phyloP scores from a whole-genome alignment of 768 basidiomycete genomes.

The Phylloporus scabripes region DNA sequence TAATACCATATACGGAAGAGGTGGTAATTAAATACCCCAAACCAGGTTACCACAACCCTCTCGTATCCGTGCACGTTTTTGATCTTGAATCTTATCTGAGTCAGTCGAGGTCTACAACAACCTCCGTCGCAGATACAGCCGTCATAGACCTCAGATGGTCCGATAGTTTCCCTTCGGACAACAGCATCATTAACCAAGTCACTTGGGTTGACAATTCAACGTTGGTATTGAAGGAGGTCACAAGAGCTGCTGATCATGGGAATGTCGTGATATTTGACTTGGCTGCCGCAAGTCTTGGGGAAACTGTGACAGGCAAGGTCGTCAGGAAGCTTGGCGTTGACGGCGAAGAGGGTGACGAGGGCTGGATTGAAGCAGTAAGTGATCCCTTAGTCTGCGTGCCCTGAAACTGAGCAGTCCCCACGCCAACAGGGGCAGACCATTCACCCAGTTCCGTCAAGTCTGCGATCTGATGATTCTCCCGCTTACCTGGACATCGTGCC shows the following conservation, averaged over 20 bases:
- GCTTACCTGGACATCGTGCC: constrained; percentile 93
- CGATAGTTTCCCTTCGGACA: constrained; percentile 45
- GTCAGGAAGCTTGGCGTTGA: constrained; percentile 74
- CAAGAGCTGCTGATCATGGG: constrained; percentile 75
- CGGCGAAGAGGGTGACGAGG: constrained; percentile 85
- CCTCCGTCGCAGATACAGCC: constrained; percentile 34
- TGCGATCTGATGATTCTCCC: constrained; percentile 40
- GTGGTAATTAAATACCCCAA: constrained; percentile 79
- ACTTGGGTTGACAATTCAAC: constrained; percentile 77
- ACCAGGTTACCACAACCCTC: constrained; percentile 84
- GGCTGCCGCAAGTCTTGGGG: constrained; percentile 20
- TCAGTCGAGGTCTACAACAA: constrained; percentile 23
- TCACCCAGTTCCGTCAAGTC: constrained; percentile 43
- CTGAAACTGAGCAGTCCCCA: constrained; percentile 12
- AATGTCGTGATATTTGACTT: constrained; percentile 75
- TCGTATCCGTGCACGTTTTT: constrained; percentile 80
- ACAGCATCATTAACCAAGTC: constrained; percentile 77
- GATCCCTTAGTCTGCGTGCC: constrained; percentile 2
- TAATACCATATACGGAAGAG: constrained; percentile 70
- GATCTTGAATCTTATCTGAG: constrained; percentile 56
- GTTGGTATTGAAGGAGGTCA: constrained; percentile 82
- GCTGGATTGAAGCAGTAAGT: constrained; percentile 89
- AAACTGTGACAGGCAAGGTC: constrained; percentile 42
- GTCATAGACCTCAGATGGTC: constrained; percentile 65
- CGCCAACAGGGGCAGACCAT: constrained; percentile 55